These are phyloP conservation scores for Penicillium sp. DNA, from an alignment of 2,329 filamentous ascomycete species.

Conservation along the genomic window DNA sequence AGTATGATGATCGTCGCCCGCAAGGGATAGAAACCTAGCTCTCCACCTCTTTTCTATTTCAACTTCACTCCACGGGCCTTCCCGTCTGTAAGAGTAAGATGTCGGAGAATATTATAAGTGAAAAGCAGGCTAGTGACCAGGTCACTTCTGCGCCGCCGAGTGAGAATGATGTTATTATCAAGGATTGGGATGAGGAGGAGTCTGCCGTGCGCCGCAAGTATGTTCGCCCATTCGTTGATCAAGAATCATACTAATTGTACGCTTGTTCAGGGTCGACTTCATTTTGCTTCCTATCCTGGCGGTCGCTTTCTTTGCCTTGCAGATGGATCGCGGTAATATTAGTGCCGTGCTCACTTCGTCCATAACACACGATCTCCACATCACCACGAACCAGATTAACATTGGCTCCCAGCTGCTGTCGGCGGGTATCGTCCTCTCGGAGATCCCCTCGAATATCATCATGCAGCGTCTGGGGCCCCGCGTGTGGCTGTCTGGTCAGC, in stretches of 20 bases:
- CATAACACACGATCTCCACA: slow-evolving; percentile 53
- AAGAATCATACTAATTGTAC: background rate
- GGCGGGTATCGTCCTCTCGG: slow-evolving; percentile 51
- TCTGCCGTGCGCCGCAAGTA: slow-evolving; percentile 28
- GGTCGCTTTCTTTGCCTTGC: slow-evolving; percentile 33
- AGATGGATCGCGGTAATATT: slow-evolving; percentile 44
- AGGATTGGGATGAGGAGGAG: slow-evolving; percentile 34
- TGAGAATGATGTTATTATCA: slow-evolving; percentile 21
- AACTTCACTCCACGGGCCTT: background rate
- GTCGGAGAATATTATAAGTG: slow-evolving; percentile 1
- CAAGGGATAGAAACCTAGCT: background rate
- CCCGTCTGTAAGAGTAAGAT: background rate
- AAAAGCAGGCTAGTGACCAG: slow-evolving; percentile 17
- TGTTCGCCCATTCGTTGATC: slow-evolving; percentile 1
- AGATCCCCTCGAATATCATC: slow-evolving; percentile 58
- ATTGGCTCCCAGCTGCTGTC: slow-evolving; percentile 57
- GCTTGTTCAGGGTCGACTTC: slow-evolving; percentile 26
- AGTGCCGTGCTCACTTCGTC: slow-evolving; percentile 57
- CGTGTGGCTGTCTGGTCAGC: slow-evolving; percentile 57
- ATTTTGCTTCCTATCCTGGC: slow-evolving; percentile 34
- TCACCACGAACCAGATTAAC: slow-evolving; percentile 57
- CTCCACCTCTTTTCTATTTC: background rate
- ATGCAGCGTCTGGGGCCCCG: slow-evolving; percentile 55
- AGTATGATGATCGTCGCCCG: background rate
- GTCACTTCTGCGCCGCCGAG: slow-evolving; percentile 10